Base-by-base conservation (phyloP, 805 yeast species). In the Candida coleopterorum region DNA sequence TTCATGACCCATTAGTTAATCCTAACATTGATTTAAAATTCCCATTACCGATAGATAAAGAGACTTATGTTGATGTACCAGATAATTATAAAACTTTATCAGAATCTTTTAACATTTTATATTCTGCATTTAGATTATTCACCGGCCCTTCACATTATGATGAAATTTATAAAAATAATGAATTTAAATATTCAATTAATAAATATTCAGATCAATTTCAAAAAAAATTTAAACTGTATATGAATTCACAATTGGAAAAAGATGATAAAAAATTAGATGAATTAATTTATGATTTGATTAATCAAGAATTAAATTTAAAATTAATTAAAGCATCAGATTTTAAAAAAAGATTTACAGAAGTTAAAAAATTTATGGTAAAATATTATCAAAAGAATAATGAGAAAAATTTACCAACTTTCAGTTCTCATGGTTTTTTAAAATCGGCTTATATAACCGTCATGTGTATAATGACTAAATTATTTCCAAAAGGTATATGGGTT, bases 401-500 rank as follows among this genome's bases (percentile, higher is more conserved):
- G 20, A 62, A 52, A 35, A 66, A 63, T 43, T 50, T 65, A 43
- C 72, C 73, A 1, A 35, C 42, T 9, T 67, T 56, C 41, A 42
- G 56, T 12, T 40, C 47, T 9, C 37, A 36, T 27, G 45, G 46
- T 28, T 57, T 60, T 34, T 32, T 66, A n/a, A 46, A 60, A 27
- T 29, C 63, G 12, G 63, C 67, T 37, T 68, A 65, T 47, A 39
- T 58, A 6, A 67, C 72, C 3, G 62, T 64, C 9, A 61, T 66
- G 37, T 46, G 48, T 14, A 38, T 57, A 1, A 45, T 68, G 39
- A 25, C 32, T 6, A 59, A 57, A 39, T 62, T 68, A 64, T 68
- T 67, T 40, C 72, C 73, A 4, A 45, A 53, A 30, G 73, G 73
- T 1, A 55, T 68, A 12, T 68, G 70, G 69, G 55, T 57, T 31